Evolutionary conservation across 169 alveolate genomes (phyloP), one percentile per base, ranked within the genome.

Genomic region (Cryptosporidium felis): DNA sequence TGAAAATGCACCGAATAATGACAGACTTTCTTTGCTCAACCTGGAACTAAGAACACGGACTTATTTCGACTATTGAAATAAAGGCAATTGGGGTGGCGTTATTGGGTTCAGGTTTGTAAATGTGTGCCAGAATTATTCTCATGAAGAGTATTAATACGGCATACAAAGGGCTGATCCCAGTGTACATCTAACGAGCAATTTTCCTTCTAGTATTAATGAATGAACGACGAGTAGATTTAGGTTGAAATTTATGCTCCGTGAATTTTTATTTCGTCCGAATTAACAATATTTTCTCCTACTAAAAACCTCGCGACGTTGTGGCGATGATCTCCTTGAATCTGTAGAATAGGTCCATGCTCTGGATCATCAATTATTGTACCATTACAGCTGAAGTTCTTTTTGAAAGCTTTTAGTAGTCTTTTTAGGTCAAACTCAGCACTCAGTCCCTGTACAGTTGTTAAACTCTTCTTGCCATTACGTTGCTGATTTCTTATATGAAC

Each of bases 391-490:
- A 95, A 95, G 82, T 94, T 92, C 51, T 94, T 94, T 90, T 96
- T 95, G 62, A 95, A 89, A 49, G 97, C 98, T 45, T 96, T 92
- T 79, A 95, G 96, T 91, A 95, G 90, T 82, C 96, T 94, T 85
- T 96, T 95, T 82, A 93, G 81, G 91, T 94, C 98, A 89, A 94
- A 94, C 45, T 93, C 92, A 82, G 93, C 94, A 66, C 93, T 94
- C 49, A 95, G 93, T 58, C 98, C 98, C 90, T 95, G 98, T 66
- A 95, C 97, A 45, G 98, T 95, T 58, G 98, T 95, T 36, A 95
- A 95, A 80, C 97, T 94, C 90, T 95, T 95, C 74, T 97, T 92
- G 62, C 98, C 98, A 91, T 95, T 95, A 38, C 98, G 91, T 91
- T 95, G 98, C 90, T 95, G 98, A 90, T 94, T 95, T 46, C 98